These are phyloP conservation scores for Telfairia occidentalis DNA, from an alignment of 331 rosid genomes.

Conservation along the genomic window DNA sequence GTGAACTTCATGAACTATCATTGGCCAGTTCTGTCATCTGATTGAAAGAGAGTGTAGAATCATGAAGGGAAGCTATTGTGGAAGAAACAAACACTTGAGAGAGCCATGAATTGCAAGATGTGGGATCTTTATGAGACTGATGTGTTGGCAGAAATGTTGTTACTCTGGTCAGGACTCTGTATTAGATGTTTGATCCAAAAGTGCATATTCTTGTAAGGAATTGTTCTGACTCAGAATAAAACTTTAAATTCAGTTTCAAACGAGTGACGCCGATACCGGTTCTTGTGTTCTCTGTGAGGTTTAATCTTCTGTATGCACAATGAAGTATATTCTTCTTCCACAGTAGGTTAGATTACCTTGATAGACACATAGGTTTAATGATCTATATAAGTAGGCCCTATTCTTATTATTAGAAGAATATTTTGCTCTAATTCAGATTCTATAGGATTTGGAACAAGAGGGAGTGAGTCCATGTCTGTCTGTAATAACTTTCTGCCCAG, in stretches of 20 bases:
- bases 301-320: conserved; percentile 2
- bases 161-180: conserved; percentile 15
- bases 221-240: conserved; percentile 11
- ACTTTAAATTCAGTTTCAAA: conserved; percentile 14
- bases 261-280: background rate
- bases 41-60: conserved; percentile 11
- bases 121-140: conserved; percentile 9
- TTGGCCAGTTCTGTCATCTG: conserved; percentile 66
- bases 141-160: conserved; percentile 8
- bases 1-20: conserved; percentile 95
- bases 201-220: conserved; percentile 16
- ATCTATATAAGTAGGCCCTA: conserved; percentile 4
- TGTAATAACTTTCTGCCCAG: conserved; percentile 10
- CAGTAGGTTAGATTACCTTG: conserved; percentile 8
- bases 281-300: conserved; percentile 8
- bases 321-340: conserved; percentile 11
- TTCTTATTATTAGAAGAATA: conserved; percentile 5
- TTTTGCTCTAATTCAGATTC: conserved; percentile 7
- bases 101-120: conserved; percentile 3
- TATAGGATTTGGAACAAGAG: background rate
- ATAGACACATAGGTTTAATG: conserved; percentile 8
- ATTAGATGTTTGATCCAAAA: conserved; percentile 11
- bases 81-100: conserved; percentile 3
- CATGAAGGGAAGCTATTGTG: background rate
- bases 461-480: conserved; percentile 10